Evolutionary conservation across 495 filamentous ascomycete species (phyloP).

Genomic region (Penicillium waksmanii): DNA sequence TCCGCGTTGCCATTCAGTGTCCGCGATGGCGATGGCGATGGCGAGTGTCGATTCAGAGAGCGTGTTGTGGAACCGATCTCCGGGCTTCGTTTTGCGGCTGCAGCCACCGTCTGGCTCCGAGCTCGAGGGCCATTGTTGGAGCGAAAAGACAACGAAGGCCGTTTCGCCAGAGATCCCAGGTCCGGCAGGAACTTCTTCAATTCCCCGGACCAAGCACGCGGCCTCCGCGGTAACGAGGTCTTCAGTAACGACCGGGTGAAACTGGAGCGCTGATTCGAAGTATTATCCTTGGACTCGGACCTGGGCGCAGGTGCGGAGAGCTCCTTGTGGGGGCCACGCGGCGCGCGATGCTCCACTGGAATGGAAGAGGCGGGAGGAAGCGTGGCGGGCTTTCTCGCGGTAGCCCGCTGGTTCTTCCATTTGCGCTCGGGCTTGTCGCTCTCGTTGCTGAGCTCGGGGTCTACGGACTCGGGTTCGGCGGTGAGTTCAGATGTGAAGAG

Average conservation of each 20-base stretch:
- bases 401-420: conserved; percentile 3
- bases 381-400: conserved; percentile 6
- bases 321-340: conserved; percentile 24
- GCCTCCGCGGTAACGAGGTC: conserved; percentile 40
- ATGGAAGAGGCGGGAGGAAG: conserved; percentile 12
- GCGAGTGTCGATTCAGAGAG: conserved; percentile 19
- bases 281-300: conserved; percentile 16
- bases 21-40: not conserved
- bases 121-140: conserved; percentile 28
- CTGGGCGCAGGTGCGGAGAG: conserved; percentile 8
- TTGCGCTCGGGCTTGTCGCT: not conserved
- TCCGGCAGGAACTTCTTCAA: conserved; percentile 49
- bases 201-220: conserved; percentile 48
- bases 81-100: conserved; percentile 7
- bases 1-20: not conserved
- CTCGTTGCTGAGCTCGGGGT: not conserved
- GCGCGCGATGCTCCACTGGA: conserved; percentile 11
- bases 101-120: conserved; percentile 36
- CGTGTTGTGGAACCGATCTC: conserved; percentile 4
- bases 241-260: conserved; percentile 48
- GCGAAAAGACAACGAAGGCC: conserved; percentile 53
- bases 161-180: conserved; percentile 47
- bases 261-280: conserved; percentile 31
- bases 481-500: conserved; percentile 39
- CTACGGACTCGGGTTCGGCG: conserved; percentile 38